Conservation (phyloP, 2,329 filamentous ascomycete genomes). For the Cryphonectria radicalis region DNA sequence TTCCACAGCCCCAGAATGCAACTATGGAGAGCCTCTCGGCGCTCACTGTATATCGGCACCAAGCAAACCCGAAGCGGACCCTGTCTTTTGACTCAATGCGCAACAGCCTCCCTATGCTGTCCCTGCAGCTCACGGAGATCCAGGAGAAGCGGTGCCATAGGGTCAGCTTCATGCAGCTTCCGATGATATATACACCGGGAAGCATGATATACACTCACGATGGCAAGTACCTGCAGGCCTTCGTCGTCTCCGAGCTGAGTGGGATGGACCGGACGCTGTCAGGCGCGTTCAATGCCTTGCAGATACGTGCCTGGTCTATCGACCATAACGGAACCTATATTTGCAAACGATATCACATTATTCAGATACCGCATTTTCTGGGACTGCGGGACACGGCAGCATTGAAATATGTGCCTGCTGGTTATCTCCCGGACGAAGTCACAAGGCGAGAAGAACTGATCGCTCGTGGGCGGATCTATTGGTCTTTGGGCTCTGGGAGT, state of each 20-base stretch:
- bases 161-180: slow-evolving; percentile 5
- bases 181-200: background rate
- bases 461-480: slow-evolving; percentile 4
- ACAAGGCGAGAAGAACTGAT: background rate
- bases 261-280: too few species aligned
- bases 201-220: slow-evolving; percentile 9
- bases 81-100: background rate
- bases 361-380: background rate
- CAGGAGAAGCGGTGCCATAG: slow-evolving; percentile 7
- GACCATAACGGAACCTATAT: too few species aligned
- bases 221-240: background rate
- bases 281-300: too few species aligned
- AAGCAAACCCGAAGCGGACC: background rate
- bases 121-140: background rate
- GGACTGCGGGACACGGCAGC: background rate
- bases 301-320: too few species aligned
- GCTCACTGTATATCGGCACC: too few species aligned
- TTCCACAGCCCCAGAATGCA: background rate
- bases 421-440: background rate
- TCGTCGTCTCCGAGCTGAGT: background rate
- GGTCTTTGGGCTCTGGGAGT: background rate
- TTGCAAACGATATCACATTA: background rate
- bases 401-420: background rate
- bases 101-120: background rate
- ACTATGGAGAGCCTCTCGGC: background rate